These are phyloP conservation scores for Fusarium clavum DNA, from an alignment of 2,329 filamentous ascomycete genomes.

Conservation along the genomic window DNA sequence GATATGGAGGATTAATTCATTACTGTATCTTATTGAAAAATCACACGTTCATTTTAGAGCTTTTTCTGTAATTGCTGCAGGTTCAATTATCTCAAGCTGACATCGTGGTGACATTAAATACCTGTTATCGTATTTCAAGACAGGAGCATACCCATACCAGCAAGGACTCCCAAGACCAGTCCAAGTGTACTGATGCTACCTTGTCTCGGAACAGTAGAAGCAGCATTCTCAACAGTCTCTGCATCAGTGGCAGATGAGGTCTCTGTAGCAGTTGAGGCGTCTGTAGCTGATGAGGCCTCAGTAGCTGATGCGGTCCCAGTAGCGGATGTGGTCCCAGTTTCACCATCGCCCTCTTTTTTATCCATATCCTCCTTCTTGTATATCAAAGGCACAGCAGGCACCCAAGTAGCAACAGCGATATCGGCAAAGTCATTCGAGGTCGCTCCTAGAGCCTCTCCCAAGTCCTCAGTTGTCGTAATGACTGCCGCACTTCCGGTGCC, in stretches of 20 bases:
- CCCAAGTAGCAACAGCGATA: slow-evolving; percentile 3
- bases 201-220: not conserved
- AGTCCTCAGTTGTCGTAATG: not conserved
- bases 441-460: not conserved
- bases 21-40: rapidly evolving
- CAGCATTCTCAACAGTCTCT: not conserved
- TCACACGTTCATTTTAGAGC: too few relatives aligned
- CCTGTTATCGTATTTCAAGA: not conserved
- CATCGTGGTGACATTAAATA: too few relatives aligned
- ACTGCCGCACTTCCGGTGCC: rapidly evolving
- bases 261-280: not conserved
- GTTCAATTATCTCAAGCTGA: too few relatives aligned
- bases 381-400: not conserved
- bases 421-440: not conserved
- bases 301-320: not conserved
- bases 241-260: not conserved
- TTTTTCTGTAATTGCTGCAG: too few relatives aligned
- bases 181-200: not conserved
- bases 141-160: slow-evolving; percentile 6
- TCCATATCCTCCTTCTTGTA: slow-evolving; percentile 6
- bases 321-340: rapidly evolving
- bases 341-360: not conserved
- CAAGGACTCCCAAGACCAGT: not conserved
- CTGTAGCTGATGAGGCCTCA: too few relatives aligned
- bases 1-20: not conserved